A percentile compares a stretch with the other conserved stretches of the same genome.
Evolutionary conservation across 441 rosid species (phyloP).

Genomic region (Croton setiger): DNA sequence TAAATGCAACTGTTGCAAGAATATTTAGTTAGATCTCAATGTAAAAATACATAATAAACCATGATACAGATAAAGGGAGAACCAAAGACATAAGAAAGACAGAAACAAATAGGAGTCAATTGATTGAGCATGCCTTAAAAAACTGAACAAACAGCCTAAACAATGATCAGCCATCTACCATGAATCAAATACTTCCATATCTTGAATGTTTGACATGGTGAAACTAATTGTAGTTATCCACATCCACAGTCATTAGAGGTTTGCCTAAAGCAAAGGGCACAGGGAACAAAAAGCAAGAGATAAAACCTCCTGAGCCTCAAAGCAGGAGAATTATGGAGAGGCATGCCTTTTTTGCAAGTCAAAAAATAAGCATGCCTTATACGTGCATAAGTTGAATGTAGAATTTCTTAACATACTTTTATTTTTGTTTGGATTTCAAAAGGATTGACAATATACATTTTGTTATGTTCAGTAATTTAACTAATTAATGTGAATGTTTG

Average conservation of each 20-base stretch:
- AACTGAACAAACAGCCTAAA: not conserved
- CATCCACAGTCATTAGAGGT: not conserved
- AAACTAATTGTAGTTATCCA: not conserved
- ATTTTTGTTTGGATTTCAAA: too few species aligned
- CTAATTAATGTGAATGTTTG: too few species aligned
- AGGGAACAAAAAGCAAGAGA: too few species aligned
- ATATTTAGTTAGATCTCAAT: slow-evolving; percentile 1
- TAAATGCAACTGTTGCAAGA: not conserved
- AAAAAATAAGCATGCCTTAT: too few species aligned
- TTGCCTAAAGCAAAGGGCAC: too few species aligned
- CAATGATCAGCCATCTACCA: not conserved
- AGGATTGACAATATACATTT: too few species aligned
- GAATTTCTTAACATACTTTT: too few species aligned
- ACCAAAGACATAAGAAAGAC: not conserved
- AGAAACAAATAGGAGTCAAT: not conserved
- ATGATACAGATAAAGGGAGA: not conserved
- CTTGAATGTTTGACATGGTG: not conserved
- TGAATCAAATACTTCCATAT: slow-evolving; percentile 2
- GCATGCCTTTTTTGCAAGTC: not conserved
- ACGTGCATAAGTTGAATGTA: too few species aligned
- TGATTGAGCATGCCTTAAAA: not conserved
- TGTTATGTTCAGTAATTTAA: too few species aligned
- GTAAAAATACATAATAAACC: not conserved
- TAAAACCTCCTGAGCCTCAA: too few species aligned
- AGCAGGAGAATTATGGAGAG: not conserved